Base-by-base conservation (phyloP, 2,329 filamentous ascomycete species). In the Bertia moriformis region DNA sequence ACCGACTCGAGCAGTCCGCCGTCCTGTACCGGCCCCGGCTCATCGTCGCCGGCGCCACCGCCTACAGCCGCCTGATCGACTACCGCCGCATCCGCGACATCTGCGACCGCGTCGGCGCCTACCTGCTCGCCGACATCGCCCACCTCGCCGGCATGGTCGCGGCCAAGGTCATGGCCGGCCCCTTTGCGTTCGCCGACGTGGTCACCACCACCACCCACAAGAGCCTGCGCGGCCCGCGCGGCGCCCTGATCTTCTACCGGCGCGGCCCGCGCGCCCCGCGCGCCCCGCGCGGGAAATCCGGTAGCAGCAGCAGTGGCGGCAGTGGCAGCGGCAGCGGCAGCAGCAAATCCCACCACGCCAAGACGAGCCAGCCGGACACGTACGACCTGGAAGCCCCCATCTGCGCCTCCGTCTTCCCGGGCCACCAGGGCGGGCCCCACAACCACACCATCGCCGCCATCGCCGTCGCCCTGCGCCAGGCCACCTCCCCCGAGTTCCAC, bases 181-280 rank as follows among this genome's bases (percentile, higher is more conserved):
- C 91, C 38, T 98, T 96, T 62, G 73, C 74, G 47, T 80, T 83
- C 59, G 83, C 87, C 47, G 91, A 98, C 58, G 81, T 98, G 43
- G 91, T 98, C 47, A 98, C 91, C 37, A 98, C 91, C 17, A 98
- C 91, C 27, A 95, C 86, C 45, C 91, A 98, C 73, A 98, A 98
- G 70, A 93, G 86, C 43, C 74, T 98, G 46, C 83, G 91, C 56
- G 91, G 91, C 27, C 91, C 91, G 27, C 79, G 91, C 54, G 91
- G 91, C 49, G 91, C 91, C 51, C 84, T 98, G 77, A 98, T 98
- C 60, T 98, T 98, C 73, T 98, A 80, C 77, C 82, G 91, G 51
- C 93, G 85, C 62, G 91, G 91, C 45, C 83, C 95, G 22, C 73
- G 89, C 22, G n/a, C n/a, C n/a, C n/a, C n/a, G n/a, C n/a, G n/a